Conservation (phyloP, 2,329 filamentous ascomycete species). For the Apiospora marii region DNA sequence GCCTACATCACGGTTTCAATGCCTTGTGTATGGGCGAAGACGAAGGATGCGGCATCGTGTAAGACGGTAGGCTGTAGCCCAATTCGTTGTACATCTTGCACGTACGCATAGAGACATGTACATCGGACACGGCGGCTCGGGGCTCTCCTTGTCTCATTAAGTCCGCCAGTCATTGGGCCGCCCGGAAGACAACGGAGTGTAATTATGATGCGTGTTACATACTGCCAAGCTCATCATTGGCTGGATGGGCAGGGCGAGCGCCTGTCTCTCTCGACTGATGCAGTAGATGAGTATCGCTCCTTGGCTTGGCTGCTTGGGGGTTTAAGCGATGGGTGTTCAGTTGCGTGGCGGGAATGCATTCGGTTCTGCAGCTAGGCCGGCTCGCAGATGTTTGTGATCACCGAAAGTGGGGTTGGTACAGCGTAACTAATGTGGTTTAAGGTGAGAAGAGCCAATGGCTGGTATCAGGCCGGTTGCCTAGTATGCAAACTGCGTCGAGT, state of each 20-base stretch:
- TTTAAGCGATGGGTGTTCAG: background rate
- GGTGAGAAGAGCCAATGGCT: slow-evolving; percentile 24
- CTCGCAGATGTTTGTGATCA: slow-evolving; percentile 23
- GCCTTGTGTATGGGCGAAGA: background rate
- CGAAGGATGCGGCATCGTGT: slow-evolving; percentile 2
- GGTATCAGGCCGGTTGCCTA: slow-evolving; percentile 5
- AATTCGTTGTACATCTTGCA: background rate
- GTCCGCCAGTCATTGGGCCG: background rate
- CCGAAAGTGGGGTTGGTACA: slow-evolving; percentile 25
- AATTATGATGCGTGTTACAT: background rate
- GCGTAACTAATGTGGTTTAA: slow-evolving; percentile 22
- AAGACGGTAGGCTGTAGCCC: slow-evolving; percentile 12
- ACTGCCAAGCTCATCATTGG: slow-evolving; percentile 12
- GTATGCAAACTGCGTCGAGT: slow-evolving; percentile 12
- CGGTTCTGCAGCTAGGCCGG: slow-evolving; percentile 7
- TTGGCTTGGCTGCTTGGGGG: slow-evolving; percentile 13
- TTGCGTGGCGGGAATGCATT: slow-evolving; percentile 12
- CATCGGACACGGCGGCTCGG: slow-evolving; percentile 17
- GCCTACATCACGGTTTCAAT: background rate
- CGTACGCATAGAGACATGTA: background rate
- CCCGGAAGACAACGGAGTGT: slow-evolving; percentile 1
- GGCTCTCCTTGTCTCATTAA: slow-evolving; percentile 6
- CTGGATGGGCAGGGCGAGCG: background rate
- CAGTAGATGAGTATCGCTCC: background rate
- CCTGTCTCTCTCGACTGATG: slow-evolving; percentile 8